Percentiles rank a stretch among this genome's conserved stretches.
phyloP scores from a whole-genome alignment of 306 rosid species.

The Crotalaria pallida region DNA sequence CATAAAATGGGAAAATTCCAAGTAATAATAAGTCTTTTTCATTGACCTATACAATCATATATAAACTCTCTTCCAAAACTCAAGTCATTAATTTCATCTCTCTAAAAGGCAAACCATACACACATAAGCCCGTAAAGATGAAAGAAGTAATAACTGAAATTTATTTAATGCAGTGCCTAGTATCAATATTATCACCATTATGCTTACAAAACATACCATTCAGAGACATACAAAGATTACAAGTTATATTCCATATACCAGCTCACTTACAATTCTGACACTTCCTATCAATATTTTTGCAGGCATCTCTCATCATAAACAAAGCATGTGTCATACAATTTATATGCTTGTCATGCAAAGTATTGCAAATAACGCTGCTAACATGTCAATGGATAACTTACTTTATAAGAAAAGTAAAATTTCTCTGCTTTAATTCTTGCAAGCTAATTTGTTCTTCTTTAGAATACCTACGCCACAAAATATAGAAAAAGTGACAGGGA shows the following conservation, averaged over 20 bases:
- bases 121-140: not conserved
- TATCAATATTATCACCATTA: not conserved
- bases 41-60: not conserved
- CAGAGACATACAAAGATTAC: not conserved
- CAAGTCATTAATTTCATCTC: constrained; percentile 8
- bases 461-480: constrained; percentile 61
- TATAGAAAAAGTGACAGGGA: not conserved
- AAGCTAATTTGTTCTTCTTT: constrained; percentile 74
- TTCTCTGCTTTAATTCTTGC: constrained; percentile 47
- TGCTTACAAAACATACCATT: not conserved
- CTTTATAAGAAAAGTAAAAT: constrained; percentile 77
- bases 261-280: not conserved
- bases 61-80: not conserved
- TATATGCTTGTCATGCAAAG: not conserved
- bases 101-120: not conserved
- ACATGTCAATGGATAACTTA: constrained; percentile 38
- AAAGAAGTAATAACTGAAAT: not conserved
- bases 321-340: not conserved
- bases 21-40: not conserved
- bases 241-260: not conserved
- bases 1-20: not conserved
- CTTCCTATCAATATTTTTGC: not conserved
- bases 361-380: not conserved
- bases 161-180: not conserved
- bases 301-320: not conserved